Conservation (phyloP, 257 asterid genomes). For the Buddleja alternifolia region DNA sequence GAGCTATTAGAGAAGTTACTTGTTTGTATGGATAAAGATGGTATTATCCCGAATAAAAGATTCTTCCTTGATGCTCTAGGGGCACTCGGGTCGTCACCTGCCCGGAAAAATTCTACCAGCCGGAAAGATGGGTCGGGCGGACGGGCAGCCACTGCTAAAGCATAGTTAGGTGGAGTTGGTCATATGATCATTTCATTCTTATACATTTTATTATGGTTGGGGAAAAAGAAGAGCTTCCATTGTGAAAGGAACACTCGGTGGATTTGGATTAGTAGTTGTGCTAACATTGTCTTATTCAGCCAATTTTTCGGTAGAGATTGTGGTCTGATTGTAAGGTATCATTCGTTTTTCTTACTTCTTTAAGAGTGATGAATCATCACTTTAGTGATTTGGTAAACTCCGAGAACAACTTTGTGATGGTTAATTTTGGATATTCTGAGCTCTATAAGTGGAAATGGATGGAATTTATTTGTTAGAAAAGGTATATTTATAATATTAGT, state of each 20-base stretch:
- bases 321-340: slow-evolving; percentile 26
- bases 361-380: neutral
- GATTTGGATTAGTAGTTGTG: neutral
- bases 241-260: slow-evolving; percentile 2
- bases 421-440: too few species aligned
- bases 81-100: slow-evolving; percentile 58
- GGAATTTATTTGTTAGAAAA: too few species aligned
- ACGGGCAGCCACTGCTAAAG: slow-evolving; percentile 29
- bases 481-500: too few species aligned
- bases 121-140: slow-evolving; percentile 26
- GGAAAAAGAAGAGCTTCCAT: neutral
- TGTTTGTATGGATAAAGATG: slow-evolving; percentile 75
- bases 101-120: slow-evolving; percentile 41
- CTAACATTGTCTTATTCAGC: slow-evolving; percentile 4
- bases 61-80: slow-evolving; percentile 89
- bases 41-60: slow-evolving; percentile 80
- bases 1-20: slow-evolving; percentile 66
- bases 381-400: too few species aligned
- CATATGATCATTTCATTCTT: slow-evolving; percentile 16
- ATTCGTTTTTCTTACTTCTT: neutral
- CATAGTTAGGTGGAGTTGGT: slow-evolving; percentile 32
- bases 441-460: too few species aligned
- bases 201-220: neutral
- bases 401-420: too few species aligned
- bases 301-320: neutral